These are phyloP conservation scores for Saccharomycopsis hybrid DNA, from an alignment of 1,139 yeast species.

Conservation along the genomic window DNA sequence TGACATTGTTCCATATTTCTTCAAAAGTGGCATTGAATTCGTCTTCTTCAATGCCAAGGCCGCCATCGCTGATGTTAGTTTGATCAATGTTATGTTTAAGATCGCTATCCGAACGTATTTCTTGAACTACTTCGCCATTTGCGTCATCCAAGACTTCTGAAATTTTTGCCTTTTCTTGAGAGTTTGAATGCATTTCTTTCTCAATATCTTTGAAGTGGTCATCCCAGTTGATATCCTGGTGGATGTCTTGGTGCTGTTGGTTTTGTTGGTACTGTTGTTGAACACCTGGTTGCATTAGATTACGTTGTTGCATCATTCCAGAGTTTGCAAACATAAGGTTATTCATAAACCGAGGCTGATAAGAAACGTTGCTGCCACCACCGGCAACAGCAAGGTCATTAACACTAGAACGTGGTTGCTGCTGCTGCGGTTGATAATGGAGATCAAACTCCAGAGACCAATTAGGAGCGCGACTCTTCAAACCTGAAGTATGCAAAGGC, in stretches of 20 bases:
- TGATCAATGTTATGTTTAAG: constrained; percentile 6
- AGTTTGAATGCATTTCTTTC: constrained; percentile 31
- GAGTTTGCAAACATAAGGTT: constrained; percentile 14
- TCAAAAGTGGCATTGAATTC: constrained; percentile 67
- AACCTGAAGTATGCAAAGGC: too few relatives aligned
- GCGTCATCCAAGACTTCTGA: too few relatives aligned
- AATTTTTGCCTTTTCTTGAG: constrained; percentile 27
- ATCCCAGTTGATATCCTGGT: constrained; percentile 54
- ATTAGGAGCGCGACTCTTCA: too few relatives aligned
- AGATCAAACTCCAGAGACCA: constrained; percentile 21
- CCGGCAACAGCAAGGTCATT: too few relatives aligned
- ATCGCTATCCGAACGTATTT: constrained; percentile 34
- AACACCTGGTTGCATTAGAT: constrained; percentile 13
- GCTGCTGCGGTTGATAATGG: constrained; percentile 2
- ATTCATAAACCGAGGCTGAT: constrained; percentile 19
- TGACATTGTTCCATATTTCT: constrained; percentile 52
- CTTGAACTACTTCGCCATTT: constrained; percentile 28
- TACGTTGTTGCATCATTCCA: constrained; percentile 22
- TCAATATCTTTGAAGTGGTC: constrained; percentile 78
- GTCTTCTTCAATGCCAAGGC: constrained; percentile 47
- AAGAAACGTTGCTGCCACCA: too few relatives aligned
- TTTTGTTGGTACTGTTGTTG: constrained; percentile 6
- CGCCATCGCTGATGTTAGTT: too few relatives aligned
- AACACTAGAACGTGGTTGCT: too few relatives aligned
- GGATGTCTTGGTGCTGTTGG: constrained; percentile 3